These are phyloP conservation scores for Serendipita indica DNA, from an alignment of 768 basidiomycete genomes.

Conservation along the genomic window DNA sequence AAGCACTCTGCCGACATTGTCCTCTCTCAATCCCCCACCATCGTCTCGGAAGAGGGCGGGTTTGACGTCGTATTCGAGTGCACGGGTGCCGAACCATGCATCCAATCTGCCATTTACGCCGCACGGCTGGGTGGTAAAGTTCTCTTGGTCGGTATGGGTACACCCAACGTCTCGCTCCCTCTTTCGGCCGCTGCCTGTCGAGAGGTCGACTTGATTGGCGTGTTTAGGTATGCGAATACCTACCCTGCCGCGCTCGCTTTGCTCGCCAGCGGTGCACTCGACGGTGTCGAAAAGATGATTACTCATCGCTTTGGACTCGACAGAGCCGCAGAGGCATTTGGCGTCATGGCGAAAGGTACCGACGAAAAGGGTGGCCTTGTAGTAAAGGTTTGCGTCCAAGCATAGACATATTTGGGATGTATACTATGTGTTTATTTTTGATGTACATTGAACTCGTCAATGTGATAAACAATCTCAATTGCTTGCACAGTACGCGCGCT, in stretches of 20 bases:
- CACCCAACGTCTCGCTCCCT: conserved; percentile 67
- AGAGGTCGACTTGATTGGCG: conserved; percentile 86
- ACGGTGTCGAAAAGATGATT: conserved; percentile 55
- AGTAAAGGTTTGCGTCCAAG: conserved; percentile 72
- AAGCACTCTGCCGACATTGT: conserved; percentile 36
- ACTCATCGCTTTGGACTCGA: conserved; percentile 60
- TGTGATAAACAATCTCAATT: no score
- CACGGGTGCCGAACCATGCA: conserved; percentile 82
- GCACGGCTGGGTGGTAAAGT: conserved; percentile 78
- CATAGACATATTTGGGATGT: no score
- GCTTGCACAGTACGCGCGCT: no score
- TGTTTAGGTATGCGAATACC: conserved; percentile 82
- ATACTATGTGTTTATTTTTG: conserved; percentile 9
- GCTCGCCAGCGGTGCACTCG: conserved; percentile 52
- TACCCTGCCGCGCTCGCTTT: conserved; percentile 76
- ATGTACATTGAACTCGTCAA: not conserved
- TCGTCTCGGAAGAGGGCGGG: conserved; percentile 34
- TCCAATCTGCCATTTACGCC: conserved; percentile 77
- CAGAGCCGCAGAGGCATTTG: conserved; percentile 61
- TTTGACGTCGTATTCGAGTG: conserved; percentile 93
- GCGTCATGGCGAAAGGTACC: conserved; percentile 57
- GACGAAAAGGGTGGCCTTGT: conserved; percentile 73
- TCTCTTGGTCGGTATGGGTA: conserved; percentile 93
- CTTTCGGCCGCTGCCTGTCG: conserved; percentile 67
- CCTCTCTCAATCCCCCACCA: not conserved